Conservation (phyloP, 345 rosid genomes). For the Syzygium oleosum region DNA sequence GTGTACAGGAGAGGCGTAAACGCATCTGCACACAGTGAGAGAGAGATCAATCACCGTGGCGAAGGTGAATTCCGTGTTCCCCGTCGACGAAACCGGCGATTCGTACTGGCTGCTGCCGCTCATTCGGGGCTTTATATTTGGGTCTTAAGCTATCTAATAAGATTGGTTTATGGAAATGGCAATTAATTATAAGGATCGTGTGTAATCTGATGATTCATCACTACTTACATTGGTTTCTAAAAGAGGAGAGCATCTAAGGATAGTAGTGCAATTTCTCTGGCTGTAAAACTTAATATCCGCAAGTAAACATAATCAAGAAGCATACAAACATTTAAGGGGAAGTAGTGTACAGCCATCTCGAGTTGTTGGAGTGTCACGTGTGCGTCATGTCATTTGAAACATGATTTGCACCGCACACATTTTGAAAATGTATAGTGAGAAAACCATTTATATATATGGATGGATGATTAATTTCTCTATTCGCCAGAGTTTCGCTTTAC, state of each 20-base stretch:
- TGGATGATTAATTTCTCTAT: not conserved
- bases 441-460: not conserved
- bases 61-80: too few relatives aligned
- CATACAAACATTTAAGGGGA: not conserved
- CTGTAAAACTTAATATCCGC: not conserved
- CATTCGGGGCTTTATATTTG: not conserved
- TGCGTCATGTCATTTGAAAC: not conserved
- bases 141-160: not conserved
- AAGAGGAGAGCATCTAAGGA: not conserved
- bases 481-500: not conserved
- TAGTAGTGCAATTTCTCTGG: not conserved
- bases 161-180: not conserved
- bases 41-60: too few relatives aligned
- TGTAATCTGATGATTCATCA: not conserved
- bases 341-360: not conserved
- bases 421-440: not conserved
- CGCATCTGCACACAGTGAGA: not conserved
- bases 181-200: not conserved
- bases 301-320: not conserved
- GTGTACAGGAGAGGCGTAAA: not conserved
- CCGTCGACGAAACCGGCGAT: too few relatives aligned
- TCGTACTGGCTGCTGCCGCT: not conserved
- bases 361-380: not conserved
- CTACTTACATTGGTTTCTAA: not conserved
- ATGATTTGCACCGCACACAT: not conserved